These are phyloP conservation scores for Solanum arcanum DNA, from an alignment of 257 asterid genomes.

Conservation along the genomic window DNA sequence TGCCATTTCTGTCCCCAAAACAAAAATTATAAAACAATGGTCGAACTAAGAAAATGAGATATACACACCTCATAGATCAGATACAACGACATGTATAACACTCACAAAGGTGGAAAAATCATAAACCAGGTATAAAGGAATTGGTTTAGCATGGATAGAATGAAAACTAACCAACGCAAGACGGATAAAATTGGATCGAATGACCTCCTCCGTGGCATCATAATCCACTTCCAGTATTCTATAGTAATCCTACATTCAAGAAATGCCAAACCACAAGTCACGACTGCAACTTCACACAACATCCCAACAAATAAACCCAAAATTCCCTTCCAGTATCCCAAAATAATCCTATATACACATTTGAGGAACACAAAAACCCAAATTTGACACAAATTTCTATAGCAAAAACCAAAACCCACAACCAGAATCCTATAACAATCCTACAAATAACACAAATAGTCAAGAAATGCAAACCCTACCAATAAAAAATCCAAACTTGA, in stretches of 20 bases:
- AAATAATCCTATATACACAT: conserved; percentile 48
- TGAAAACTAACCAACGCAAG: conserved; percentile 66
- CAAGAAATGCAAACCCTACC: neutral
- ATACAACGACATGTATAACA: neutral
- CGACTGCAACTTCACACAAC: neutral
- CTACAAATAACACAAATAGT: neutral
- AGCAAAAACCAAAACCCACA: neutral
- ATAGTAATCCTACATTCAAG: conserved; percentile 57
- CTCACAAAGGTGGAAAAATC: neutral
- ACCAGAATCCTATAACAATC: neutral
- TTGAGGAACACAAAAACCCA: neutral
- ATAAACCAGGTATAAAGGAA: neutral
- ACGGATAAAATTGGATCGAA: conserved; percentile 82
- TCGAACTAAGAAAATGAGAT: neutral
- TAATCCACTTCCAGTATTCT: conserved; percentile 73
- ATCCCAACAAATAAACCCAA: conserved; percentile 17
- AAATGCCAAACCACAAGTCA: neutral
- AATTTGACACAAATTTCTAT: neutral
- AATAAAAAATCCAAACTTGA: neutral
- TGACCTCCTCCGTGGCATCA: conserved; percentile 81
- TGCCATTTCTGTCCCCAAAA: conserved; percentile 73
- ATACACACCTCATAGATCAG: neutral
- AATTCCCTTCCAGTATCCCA: conserved; percentile 62
- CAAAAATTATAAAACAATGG: neutral
- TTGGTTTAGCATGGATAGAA: neutral